Conservation (phyloP, 495 filamentous ascomycete species). For the Jackrogersella multiformis region DNA sequence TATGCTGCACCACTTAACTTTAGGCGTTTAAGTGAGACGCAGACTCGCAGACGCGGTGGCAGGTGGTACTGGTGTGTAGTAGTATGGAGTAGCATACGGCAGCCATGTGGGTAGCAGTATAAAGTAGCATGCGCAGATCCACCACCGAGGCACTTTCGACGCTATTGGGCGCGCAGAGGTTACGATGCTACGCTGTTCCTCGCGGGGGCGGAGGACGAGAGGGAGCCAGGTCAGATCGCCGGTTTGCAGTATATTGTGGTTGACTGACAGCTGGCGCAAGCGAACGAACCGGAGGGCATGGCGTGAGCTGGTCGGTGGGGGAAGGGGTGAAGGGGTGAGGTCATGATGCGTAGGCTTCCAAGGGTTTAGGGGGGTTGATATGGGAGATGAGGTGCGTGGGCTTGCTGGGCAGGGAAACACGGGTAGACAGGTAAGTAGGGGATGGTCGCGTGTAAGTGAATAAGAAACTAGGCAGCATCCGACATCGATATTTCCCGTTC, state of each 20-base stretch:
- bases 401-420: too few species aligned
- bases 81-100: neutral
- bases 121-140: too few species aligned
- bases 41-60: neutral
- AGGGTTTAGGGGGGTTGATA: neutral
- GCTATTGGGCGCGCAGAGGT: neutral
- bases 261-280: neutral
- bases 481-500: neutral
- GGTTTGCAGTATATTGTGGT: neutral
- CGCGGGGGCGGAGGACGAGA: neutral
- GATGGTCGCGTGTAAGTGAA: too few species aligned
- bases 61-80: neutral
- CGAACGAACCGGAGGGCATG: neutral
- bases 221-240: too few species aligned
- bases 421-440: too few species aligned
- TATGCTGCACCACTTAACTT: neutral
- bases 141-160: neutral
- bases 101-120: neutral
- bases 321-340: too few species aligned
- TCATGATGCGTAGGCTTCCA: neutral
- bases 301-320: neutral
- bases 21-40: too few species aligned
- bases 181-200: neutral
- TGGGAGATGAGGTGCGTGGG: too few species aligned
- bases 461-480: neutral